Conservation (phyloP, 2,329 filamentous ascomycete genomes). For the Davidsoniella neocaledoniae region DNA sequence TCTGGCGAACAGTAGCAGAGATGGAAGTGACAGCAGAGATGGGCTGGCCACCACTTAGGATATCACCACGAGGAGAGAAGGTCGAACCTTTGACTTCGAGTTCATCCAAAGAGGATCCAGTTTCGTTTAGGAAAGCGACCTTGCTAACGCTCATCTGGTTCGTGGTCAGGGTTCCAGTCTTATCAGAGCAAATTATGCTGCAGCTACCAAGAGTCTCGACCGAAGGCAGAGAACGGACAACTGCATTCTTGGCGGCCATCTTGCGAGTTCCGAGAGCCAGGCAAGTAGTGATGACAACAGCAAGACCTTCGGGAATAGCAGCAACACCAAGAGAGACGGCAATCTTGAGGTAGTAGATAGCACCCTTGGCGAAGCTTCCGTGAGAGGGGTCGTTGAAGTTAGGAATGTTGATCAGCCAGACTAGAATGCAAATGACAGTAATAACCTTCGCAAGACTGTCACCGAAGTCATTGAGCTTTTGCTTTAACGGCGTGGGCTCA, state of each 20-base stretch:
- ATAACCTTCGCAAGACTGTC: constrained; percentile 95
- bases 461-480: constrained; percentile 97
- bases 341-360: constrained; percentile 99
- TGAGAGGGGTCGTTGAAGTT: constrained; percentile 93
- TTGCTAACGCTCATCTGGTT: constrained; percentile 99
- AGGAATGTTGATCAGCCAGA: constrained; percentile 97
- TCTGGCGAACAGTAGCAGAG: constrained; percentile 64
- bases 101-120: constrained; percentile 62
- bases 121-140: constrained; percentile 63
- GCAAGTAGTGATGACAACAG: constrained; percentile 98
- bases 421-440: constrained; percentile 85
- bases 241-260: constrained; percentile 97
- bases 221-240: constrained; percentile 87
- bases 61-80: constrained; percentile 65
- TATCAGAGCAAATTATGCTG: constrained; percentile 98
- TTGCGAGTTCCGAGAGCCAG: constrained; percentile 89
- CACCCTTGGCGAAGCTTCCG: constrained; percentile 86
- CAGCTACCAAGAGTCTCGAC: constrained; percentile 97
- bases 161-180: constrained; percentile 93
- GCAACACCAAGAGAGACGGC: constrained; percentile 95
- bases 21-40: constrained; percentile 51
- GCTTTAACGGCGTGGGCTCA: constrained; percentile 89
- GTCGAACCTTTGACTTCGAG: constrained; percentile 85
- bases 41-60: constrained; percentile 51
- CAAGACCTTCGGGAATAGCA: constrained; percentile 91